Evolutionary conservation across 2,329 filamentous ascomycete species (phyloP).

Genomic region (Ceratocystis alfenasii): DNA sequence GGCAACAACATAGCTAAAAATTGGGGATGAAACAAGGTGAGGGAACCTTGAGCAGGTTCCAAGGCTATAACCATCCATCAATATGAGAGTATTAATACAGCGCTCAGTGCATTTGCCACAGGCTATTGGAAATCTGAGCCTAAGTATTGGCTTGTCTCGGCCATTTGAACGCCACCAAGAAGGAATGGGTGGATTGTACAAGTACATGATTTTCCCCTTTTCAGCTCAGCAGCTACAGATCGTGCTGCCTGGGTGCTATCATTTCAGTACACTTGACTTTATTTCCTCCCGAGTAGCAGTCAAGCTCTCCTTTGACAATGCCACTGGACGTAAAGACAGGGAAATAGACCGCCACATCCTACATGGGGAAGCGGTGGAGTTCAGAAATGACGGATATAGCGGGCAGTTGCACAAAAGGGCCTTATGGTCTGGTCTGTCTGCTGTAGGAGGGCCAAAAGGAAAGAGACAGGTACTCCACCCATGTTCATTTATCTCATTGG

Average conservation of each 20-base stretch:
- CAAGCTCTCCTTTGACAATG: neutral
- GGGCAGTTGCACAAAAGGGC: no score
- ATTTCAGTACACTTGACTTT: neutral
- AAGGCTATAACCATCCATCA: neutral
- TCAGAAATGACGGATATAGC: neutral
- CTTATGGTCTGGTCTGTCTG: no score
- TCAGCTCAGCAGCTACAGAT: no score
- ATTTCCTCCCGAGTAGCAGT: neutral
- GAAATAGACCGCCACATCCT: neutral
- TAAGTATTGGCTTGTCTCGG: conserved; percentile 8
- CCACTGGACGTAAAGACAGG: neutral
- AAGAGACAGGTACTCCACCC: no score
- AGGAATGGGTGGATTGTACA: neutral
- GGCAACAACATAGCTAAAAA: no score
- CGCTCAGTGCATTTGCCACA: neutral
- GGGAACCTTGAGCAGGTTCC: neutral
- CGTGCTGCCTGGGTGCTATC: neutral
- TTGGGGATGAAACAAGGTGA: neutral
- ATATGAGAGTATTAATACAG: neutral
- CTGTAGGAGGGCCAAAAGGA: no score
- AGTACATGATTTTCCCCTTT: neutral
- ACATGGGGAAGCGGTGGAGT: neutral
- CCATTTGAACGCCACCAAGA: neutral
- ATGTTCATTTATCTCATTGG: no score
- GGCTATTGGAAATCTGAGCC: neutral